Conservation (phyloP, 306 rosid species). For the Notholithocarpus densiflorus region DNA sequence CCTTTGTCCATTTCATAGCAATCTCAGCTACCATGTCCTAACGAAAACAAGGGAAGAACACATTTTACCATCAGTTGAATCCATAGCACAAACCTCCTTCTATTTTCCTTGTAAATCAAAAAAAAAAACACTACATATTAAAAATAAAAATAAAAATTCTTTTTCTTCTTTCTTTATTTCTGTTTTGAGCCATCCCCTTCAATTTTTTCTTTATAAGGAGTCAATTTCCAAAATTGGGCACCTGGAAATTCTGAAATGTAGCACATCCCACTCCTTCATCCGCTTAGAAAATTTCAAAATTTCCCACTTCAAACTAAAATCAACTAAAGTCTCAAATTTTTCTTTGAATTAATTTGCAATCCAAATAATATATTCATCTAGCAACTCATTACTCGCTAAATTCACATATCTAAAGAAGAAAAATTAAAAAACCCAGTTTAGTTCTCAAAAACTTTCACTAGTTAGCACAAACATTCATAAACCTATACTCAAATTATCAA, state of each 20-base stretch:
- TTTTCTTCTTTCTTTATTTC: not conserved
- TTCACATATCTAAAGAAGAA: not conserved
- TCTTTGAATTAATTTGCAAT: not conserved
- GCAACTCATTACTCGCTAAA: not conserved
- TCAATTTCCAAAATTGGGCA: no score
- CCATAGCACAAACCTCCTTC: conserved; percentile 8
- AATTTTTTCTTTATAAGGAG: no score
- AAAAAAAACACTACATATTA: not conserved
- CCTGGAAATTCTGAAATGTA: not conserved
- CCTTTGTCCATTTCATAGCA: conserved; percentile 82
- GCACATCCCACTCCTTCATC: not conserved
- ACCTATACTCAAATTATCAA: not conserved
- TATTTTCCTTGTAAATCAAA: conserved; percentile 5
- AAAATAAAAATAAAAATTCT: not conserved
- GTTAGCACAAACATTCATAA: not conserved
- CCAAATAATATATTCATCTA: not conserved
- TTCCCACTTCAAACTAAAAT: not conserved
- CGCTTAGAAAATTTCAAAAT: not conserved
- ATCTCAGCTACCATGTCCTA: conserved; percentile 72
- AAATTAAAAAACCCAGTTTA: not conserved
- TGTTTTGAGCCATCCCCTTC: not conserved
- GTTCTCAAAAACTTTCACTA: not conserved
- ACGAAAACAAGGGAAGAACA: conserved; percentile 14
- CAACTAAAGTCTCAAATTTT: not conserved
- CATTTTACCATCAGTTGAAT: conserved; percentile 2